These are phyloP conservation scores for Alloteropsis semialata DNA, from an alignment of 176 grass and related monocot species.

Conservation along the genomic window DNA sequence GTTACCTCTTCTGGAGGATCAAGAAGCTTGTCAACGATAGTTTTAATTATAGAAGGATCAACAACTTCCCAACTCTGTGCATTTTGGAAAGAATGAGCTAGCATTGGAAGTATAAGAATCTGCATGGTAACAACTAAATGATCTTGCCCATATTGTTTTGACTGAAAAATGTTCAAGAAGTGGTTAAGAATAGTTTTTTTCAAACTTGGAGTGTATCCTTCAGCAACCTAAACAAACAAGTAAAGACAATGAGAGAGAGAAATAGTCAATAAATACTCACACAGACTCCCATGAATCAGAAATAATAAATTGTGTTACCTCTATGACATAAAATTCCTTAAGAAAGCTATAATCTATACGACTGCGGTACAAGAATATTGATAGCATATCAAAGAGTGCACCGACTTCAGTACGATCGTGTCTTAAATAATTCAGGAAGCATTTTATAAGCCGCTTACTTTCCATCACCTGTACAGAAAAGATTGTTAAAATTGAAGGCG, in stretches of 20 bases:
- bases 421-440: conserved; percentile 94
- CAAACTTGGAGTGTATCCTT: conserved; percentile 82
- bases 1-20: conserved; percentile 96
- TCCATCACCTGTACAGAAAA: conserved; percentile 82
- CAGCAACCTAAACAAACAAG: conserved; percentile 68
- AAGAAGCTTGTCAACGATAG: conserved; percentile 96
- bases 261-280: conserved; percentile 27
- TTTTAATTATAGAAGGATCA: conserved; percentile 85
- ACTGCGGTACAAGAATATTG: conserved; percentile 95
- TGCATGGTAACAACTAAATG: conserved; percentile 99
- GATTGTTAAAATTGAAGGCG: conserved; percentile 10
- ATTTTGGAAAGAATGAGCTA: conserved; percentile 98
- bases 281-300: neutral
- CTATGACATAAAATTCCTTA: conserved; percentile 97
- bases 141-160: conserved; percentile 95
- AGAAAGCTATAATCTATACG: conserved; percentile 98
- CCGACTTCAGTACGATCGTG: conserved; percentile 84
- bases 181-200: conserved; percentile 90
- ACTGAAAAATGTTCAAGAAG: conserved; percentile 93
- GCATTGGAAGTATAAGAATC: conserved; percentile 98
- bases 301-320: conserved; percentile 51
- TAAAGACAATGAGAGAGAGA: conserved; percentile 25
- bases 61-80: conserved; percentile 96
- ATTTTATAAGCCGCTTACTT: conserved; percentile 97
- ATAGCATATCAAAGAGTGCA: conserved; percentile 98